These are phyloP conservation scores for Penicillium pancosmium DNA, from an alignment of 495 filamentous ascomycete genomes.

Conservation along the genomic window DNA sequence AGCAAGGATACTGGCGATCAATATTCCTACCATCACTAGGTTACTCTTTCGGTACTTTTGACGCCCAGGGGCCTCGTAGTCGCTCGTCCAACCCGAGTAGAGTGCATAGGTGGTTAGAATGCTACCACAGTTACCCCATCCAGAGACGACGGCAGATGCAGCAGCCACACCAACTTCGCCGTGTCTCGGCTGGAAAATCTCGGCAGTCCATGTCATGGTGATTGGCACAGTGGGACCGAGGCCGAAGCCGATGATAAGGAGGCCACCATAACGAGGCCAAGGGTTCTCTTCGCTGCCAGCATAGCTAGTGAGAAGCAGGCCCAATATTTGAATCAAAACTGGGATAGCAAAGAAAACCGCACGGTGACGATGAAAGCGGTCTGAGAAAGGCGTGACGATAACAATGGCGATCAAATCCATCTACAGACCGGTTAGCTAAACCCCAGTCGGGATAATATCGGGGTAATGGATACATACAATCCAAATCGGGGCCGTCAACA, in stretches of 20 bases:
- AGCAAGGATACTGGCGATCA: constrained; percentile 74
- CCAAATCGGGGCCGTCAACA: constrained; percentile 91
- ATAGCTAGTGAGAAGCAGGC: constrained; percentile 78
- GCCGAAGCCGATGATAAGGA: constrained; percentile 90
- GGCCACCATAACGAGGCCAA: constrained; percentile 85
- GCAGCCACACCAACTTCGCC: constrained; percentile 93
- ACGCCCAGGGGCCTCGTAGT: constrained; percentile 62
- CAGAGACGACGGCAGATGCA: constrained; percentile 81
- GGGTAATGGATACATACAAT: constrained; percentile 57
- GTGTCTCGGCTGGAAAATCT: constrained; percentile 87
- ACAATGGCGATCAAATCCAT: constrained; percentile 90
- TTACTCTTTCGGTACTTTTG: constrained; percentile 83
- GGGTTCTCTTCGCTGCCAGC: constrained; percentile 63
- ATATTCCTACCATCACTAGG: constrained; percentile 83
- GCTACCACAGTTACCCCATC: constrained; percentile 80
- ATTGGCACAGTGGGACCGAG: constrained; percentile 90
- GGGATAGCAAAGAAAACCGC: constrained; percentile 81
- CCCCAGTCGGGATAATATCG: background rate
- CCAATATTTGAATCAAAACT: constrained; percentile 77
- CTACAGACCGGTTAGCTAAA: constrained; percentile 36
- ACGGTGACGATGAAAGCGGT: constrained; percentile 81
- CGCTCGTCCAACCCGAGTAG: constrained; percentile 81
- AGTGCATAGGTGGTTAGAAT: constrained; percentile 88
- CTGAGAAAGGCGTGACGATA: constrained; percentile 80
- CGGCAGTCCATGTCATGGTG: constrained; percentile 90